Conservation (phyloP, 2,329 filamentous ascomycete species). For the Xylariomycetidae sp. region DNA sequence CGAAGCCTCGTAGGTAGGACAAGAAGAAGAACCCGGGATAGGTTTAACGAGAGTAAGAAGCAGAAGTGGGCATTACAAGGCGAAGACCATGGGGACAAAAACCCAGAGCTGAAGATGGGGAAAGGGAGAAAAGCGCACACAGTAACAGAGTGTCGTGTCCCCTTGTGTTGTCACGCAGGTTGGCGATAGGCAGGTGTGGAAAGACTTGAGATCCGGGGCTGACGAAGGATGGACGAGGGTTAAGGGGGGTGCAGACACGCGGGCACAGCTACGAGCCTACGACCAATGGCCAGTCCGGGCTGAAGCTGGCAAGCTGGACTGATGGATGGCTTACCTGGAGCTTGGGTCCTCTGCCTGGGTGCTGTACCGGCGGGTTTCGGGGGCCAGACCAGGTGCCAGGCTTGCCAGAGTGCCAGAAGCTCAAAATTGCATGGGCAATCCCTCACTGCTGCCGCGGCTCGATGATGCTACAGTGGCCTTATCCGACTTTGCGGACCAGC, state of each 20-base stretch:
- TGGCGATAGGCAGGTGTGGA: too few species aligned
- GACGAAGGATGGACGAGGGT: neutral
- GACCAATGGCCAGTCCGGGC: constrained; percentile 1
- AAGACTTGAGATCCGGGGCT: too few species aligned
- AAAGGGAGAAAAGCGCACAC: constrained; percentile 12
- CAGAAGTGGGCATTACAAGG: constrained; percentile 33
- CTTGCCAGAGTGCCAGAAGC: too few species aligned
- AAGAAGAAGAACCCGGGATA: constrained; percentile 16
- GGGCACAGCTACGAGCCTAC: too few species aligned
- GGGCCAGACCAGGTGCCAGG: too few species aligned
- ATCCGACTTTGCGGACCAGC: constrained; percentile 20
- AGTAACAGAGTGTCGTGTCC: constrained; percentile 5
- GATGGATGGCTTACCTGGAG: constrained; percentile 1
- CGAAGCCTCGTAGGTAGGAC: constrained; percentile 4
- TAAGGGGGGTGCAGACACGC: neutral
- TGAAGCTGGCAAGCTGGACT: constrained; percentile 4
- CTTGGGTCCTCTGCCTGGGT: neutral
- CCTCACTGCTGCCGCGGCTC: constrained; percentile 2
- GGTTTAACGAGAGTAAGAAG: constrained; percentile 37
- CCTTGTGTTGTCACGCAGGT: neutral
- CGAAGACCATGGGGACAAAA: constrained; percentile 8
- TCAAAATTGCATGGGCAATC: too few species aligned
- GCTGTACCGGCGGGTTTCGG: too few species aligned
- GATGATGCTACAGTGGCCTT: constrained; percentile 30
- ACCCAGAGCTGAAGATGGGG: constrained; percentile 11